Evolutionary conservation across 2,329 filamentous ascomycete species (phyloP).

Genomic region (Aspergillus ochraceus): DNA sequence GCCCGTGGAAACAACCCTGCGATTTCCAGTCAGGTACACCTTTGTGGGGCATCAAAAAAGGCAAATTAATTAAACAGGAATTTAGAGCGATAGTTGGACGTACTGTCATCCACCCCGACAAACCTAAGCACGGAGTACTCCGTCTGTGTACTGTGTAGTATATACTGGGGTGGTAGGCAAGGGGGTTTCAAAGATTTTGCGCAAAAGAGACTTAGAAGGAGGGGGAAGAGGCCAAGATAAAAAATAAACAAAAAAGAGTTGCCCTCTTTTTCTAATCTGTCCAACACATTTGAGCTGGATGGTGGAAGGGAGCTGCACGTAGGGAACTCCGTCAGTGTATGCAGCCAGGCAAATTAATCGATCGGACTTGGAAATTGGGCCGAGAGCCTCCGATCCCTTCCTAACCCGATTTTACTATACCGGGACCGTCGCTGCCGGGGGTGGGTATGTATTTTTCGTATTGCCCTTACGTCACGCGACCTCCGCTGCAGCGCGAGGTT

Average conservation of each 20-base stretch:
- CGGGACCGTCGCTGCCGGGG: not conserved
- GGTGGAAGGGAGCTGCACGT: not conserved
- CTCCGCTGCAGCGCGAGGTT: slow-evolving; percentile 11
- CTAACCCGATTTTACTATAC: not conserved
- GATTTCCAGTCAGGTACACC: not conserved
- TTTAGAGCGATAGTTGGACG: not conserved
- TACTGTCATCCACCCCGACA: not conserved
- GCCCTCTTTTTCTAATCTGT: not conserved
- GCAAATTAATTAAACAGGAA: slow-evolving; percentile 5
- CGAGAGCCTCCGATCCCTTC: not conserved
- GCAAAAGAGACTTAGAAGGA: not conserved
- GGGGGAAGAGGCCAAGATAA: not conserved
- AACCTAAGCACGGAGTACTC: not conserved
- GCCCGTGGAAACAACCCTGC: slow-evolving; percentile 5
- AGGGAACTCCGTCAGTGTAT: not conserved
- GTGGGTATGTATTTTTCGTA: slow-evolving; percentile 26
- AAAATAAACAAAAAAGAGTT: not conserved
- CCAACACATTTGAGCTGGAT: not conserved
- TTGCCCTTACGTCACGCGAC: slow-evolving; percentile 36
- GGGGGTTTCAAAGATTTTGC: not conserved
- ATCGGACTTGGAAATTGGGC: slow-evolving; percentile 17
- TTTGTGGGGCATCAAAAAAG: not conserved
- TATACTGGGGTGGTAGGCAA: not conserved
- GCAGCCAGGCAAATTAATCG: not conserved
- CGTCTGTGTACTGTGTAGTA: no score